phyloP scores from a whole-genome alignment of 2,329 filamentous ascomycete genomes.

The Drechslerella dactyloides region DNA sequence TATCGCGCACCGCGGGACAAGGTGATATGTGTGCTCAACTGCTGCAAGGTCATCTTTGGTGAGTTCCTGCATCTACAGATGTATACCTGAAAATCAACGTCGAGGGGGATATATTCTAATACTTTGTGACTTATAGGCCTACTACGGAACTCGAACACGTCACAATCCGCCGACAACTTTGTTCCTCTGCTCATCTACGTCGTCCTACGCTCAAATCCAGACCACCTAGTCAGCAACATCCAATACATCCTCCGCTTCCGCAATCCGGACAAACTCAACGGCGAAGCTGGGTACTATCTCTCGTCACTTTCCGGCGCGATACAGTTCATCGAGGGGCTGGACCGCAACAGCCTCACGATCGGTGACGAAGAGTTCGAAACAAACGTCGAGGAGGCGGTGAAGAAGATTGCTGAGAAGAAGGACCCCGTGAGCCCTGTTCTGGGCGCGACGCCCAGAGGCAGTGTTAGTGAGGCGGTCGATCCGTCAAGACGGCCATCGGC shows the following conservation, averaged over 20 bases:
- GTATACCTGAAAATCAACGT: not conserved
- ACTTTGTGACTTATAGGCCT: slow-evolving; percentile 66
- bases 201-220: slow-evolving; percentile 89
- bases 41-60: slow-evolving; percentile 99
- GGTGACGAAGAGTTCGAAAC: slow-evolving; percentile 93
- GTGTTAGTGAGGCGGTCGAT: slow-evolving; percentile 11
- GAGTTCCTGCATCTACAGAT: slow-evolving; percentile 52
- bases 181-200: slow-evolving; percentile 95
- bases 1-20: slow-evolving; percentile 98
- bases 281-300: slow-evolving; percentile 98
- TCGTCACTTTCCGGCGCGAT: slow-evolving; percentile 89
- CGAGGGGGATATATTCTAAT: slow-evolving; percentile 11
- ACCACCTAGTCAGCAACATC: slow-evolving; percentile 94
- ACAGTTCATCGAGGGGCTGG: slow-evolving; percentile 95
- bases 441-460: slow-evolving; percentile 17
- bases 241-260: slow-evolving; percentile 97
- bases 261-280: slow-evolving; percentile 94
- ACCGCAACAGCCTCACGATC: slow-evolving; percentile 90
- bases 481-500: slow-evolving; percentile 60
- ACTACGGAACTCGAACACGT: slow-evolving; percentile 86
- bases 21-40: slow-evolving; percentile 97
- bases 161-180: slow-evolving; percentile 95
- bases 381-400: slow-evolving; percentile 95
- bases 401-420: slow-evolving; percentile 76
- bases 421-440: slow-evolving; percentile 47